Conservation (phyloP, 495 filamentous ascomycete species). For the Neurospora sp. region DNA sequence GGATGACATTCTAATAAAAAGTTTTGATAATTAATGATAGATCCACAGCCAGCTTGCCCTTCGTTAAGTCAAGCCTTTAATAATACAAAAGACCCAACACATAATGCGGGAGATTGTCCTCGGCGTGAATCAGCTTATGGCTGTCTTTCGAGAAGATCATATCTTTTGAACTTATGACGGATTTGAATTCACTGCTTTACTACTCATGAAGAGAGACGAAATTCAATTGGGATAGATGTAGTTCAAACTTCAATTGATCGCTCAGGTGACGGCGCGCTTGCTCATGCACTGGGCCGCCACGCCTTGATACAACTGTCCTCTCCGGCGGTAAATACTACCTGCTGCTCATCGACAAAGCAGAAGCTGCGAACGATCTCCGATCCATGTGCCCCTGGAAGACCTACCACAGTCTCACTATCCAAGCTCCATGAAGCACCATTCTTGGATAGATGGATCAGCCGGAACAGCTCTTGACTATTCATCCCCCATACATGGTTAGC, state of each 20-base stretch:
- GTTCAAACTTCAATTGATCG: neutral
- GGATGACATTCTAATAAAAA: constrained; percentile 12
- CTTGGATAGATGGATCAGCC: constrained; percentile 55
- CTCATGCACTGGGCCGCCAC: constrained; percentile 37
- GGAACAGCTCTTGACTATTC: constrained; percentile 51
- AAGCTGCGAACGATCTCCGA: constrained; percentile 77
- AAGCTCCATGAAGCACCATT: constrained; percentile 48
- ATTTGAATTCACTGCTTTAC: neutral
- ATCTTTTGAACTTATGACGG: neutral
- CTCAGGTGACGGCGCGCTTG: neutral
- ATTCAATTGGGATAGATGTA: neutral
- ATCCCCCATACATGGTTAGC: constrained; percentile 3
- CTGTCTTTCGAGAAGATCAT: neutral
- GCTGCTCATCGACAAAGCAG: constrained; percentile 59
- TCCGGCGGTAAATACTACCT: constrained; percentile 64
- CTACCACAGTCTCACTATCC: constrained; percentile 50
- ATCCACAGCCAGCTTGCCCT: constrained; percentile 3
- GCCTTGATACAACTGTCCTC: constrained; percentile 68
- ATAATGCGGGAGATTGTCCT: neutral
- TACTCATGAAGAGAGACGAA: neutral
- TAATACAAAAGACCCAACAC: neutral
- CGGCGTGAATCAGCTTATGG: neutral
- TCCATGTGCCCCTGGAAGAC: constrained; percentile 67
- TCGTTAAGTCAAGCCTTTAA: constrained; percentile 18
- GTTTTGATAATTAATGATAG: constrained; percentile 7